Base-by-base conservation (phyloP, 495 filamentous ascomycete genomes). In the Annulohypoxylon maeteangense region DNA sequence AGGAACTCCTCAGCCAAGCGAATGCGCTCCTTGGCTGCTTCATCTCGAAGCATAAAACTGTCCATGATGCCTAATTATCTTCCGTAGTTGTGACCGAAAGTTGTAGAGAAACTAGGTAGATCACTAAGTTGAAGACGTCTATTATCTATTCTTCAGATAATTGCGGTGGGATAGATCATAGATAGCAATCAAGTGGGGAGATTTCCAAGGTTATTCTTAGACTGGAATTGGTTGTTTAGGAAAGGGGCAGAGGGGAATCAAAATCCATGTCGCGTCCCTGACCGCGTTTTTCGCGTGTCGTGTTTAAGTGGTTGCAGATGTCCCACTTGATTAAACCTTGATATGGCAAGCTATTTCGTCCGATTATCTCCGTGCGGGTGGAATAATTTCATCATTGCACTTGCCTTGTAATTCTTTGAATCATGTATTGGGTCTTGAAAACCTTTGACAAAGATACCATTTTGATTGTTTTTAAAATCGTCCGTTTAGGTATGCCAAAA, bases 1-100 rank as follows among this genome's bases (percentile, higher is more conserved):
- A 97, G 88, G 78, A 97, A 96, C 73, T 95, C 93, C 65, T 88
- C 84, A 27, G 92, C 93, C 64, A 90, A 87, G 71, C 92, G 90
- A 78, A 96, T 86, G 68, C 93, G 90, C 81, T 95, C 90, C 70
- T 88, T 86, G 70, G 90, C 88, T 68, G 89, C 90, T 81, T 95
- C 92, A 85, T 97, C 93, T 75, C 90, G 88, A 75, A 94, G 88
- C 74, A 88, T 88, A 68, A 87, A 78, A 69, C 82, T 86, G 63
- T 94, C 91, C 92, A 97, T 96, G 67, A 74, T 78, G 76, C 51
- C 65, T 68, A 32, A 29, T 45, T 44, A 38, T 54, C 42, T 36
- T 67, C 32, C 12, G 4, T 27, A 12, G 12, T 50, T 18, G 32
- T n/a, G 3, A 55, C 6, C 3, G 53, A 31, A 1, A 16, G 14